A percentile compares a stretch with the other conserved stretches of the same genome.
Evolutionary conservation across 805 yeast genomes (phyloP).

Genomic region (Cyberlindnera xishuangbannaensis): DNA sequence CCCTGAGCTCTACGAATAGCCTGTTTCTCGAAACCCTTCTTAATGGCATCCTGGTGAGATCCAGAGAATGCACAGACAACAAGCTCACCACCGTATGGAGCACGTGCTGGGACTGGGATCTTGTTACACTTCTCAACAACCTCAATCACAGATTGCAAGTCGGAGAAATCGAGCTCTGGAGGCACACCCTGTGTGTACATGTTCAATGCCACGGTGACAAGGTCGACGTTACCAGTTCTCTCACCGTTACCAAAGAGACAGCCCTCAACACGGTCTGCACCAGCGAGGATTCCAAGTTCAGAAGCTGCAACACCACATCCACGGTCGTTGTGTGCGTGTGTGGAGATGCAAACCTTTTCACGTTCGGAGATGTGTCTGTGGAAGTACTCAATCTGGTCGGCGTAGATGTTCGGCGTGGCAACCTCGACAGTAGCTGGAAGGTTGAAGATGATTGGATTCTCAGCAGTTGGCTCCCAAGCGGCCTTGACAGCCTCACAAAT

Average conservation of each 20-base stretch:
- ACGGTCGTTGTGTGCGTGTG: slow-evolving; percentile 75
- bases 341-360: slow-evolving; percentile 63
- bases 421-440: slow-evolving; percentile 80
- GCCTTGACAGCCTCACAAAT: slow-evolving; percentile 75
- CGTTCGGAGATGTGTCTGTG: slow-evolving; percentile 62
- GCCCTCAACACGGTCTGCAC: slow-evolving; percentile 82
- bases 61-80: slow-evolving; percentile 79
- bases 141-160: slow-evolving; percentile 58
- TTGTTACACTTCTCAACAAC: slow-evolving; percentile 73
- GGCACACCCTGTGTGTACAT: slow-evolving; percentile 74
- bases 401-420: slow-evolving; percentile 68
- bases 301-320: slow-evolving; percentile 84
- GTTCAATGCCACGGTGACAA: slow-evolving; percentile 69
- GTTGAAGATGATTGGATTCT: slow-evolving; percentile 70
- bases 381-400: slow-evolving; percentile 77
- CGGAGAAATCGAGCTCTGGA: slow-evolving; percentile 68
- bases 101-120: slow-evolving; percentile 67
- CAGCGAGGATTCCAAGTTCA: slow-evolving; percentile 72
- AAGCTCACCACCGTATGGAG: slow-evolving; percentile 75
- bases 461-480: slow-evolving; percentile 76
- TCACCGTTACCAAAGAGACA: slow-evolving; percentile 82
- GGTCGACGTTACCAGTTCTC: slow-evolving; percentile 79
- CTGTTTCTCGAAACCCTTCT: slow-evolving; percentile 56
- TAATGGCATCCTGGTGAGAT: slow-evolving; percentile 66
- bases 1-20: slow-evolving; percentile 44